Evolutionary conservation across 805 yeast species (phyloP).

Genomic region (Sungouiella blattae): DNA sequence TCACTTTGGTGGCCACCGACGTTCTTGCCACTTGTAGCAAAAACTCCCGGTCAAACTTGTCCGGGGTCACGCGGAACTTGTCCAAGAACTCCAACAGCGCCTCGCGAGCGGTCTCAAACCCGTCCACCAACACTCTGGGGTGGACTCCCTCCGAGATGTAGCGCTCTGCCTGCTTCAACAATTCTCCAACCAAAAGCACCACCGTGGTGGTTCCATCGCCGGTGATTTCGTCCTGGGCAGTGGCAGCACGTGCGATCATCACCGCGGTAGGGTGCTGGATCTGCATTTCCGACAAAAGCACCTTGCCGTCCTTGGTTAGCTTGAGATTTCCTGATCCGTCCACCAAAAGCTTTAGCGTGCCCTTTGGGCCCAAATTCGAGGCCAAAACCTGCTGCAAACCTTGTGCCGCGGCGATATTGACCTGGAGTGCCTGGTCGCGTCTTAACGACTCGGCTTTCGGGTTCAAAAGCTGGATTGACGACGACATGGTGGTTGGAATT

Average conservation of each 20-base stretch:
- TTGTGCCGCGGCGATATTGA: constrained; percentile 93
- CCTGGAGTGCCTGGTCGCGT: constrained; percentile 92
- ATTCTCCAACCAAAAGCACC: constrained; percentile 88
- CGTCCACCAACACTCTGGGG: constrained; percentile 91
- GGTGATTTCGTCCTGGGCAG: constrained; percentile 98
- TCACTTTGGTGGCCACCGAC: constrained; percentile 83
- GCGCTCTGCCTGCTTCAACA: constrained; percentile 91
- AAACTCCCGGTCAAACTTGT: constrained; percentile 75
- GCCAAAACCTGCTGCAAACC: constrained; percentile 91
- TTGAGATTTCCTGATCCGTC: constrained; percentile 96
- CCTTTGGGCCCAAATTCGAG: constrained; percentile 93
- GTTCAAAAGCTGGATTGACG: constrained; percentile 81
- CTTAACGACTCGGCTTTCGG: constrained; percentile 98
- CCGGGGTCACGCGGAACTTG: constrained; percentile 51
- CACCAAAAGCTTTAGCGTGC: constrained; percentile 92
- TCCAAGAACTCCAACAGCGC: constrained; percentile 70
- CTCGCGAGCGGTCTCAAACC: constrained; percentile 86
- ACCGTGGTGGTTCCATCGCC: constrained; percentile 99
- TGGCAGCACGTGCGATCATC: constrained; percentile 85
- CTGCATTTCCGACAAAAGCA: constrained; percentile 91
- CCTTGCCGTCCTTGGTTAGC: constrained; percentile 96
- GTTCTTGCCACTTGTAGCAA: constrained; percentile 89
- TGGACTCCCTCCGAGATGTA: constrained; percentile 91
- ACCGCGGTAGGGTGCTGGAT: constrained; percentile 57
- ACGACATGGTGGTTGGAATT: too few relatives aligned